A percentile compares a stretch with the other conserved stretches of the same genome.
Evolutionary conservation across 1,284 basidiomycete genomes (phyloP).

Genomic region (Cryptococcus depauperatus): DNA sequence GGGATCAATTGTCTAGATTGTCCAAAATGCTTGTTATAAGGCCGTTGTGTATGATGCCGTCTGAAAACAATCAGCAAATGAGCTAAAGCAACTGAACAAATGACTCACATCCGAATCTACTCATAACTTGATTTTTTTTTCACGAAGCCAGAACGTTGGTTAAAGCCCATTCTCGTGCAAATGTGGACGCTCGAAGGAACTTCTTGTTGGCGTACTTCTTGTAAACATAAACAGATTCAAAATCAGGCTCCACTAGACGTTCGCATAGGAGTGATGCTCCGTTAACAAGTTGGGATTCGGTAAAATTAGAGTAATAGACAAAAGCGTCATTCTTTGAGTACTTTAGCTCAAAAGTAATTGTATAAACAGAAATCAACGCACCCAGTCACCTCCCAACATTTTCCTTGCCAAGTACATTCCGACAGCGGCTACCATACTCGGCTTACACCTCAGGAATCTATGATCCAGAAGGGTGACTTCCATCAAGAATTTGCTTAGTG

Average conservation of each 20-base stretch:
- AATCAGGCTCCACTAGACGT: constrained; percentile 70
- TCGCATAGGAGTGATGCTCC: constrained; percentile 79
- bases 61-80: not conserved
- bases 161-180: constrained; percentile 50
- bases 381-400: constrained; percentile 92
- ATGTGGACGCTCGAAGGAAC: constrained; percentile 70
- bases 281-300: constrained; percentile 76
- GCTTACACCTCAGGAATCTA: constrained; percentile 87
- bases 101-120: not conserved
- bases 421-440: constrained; percentile 89
- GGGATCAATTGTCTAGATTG: not conserved
- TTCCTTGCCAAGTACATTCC: constrained; percentile 91
- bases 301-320: constrained; percentile 86
- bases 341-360: not conserved
- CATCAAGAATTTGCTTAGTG: constrained; percentile 93
- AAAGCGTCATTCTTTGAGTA: constrained; percentile 70
- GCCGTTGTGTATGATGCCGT: not conserved
- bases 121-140: too few species aligned
- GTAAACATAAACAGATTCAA: constrained; percentile 80
- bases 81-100: not conserved
- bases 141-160: too few species aligned
- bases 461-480: constrained; percentile 92
- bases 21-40: not conserved
- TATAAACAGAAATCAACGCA: constrained; percentile 49
- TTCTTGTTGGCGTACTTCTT: constrained; percentile 97